Evolutionary conservation across 176 grass and related monocot species (phyloP), one percentile per base, ranked within the genome.

Genomic region (Oryza nivara): DNA sequence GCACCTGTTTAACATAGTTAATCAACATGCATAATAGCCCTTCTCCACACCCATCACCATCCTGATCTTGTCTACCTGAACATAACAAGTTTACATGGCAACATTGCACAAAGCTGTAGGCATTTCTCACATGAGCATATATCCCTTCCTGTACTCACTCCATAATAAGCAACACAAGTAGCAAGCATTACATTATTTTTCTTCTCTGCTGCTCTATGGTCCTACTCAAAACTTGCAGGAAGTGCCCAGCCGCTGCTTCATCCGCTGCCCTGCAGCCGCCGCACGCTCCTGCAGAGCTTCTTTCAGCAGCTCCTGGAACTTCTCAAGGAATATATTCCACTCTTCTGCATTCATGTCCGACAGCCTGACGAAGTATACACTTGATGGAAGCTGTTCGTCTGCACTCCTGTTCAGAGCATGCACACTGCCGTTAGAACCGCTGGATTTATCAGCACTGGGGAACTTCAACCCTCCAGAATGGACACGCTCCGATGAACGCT

Each of bases 141-240:
- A 65, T 77, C 73, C 61, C 66, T 25, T 74, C 65, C 3, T 76
- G 71, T 48, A 70, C 48, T 70, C 60, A 61, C 81, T 80, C 64
- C 73, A 78, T 49, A 86, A 78, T 49, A 86, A 58, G 79, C 84
- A 86, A 77, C 70, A 63, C 47, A 79, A 15, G 23, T 73, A 60
- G 56, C 49, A 81, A 13, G 56, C 49, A 76, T 6, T 56, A 70
- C 64, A 80, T 9, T 38, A 48, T 85, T 82, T 82, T 82, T 82
- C 74, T 73, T 70, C 56, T 23, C 45, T 60, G 16, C 30, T 81
- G 72, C 43, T 30, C 79, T 92, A 86, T 84, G 45, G 16, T 65
- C 73, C 87, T 91, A 89, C 73, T 89, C 87, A 94, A 85, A 94
- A 94, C 82, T 94, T 91, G 87, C 92, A 94, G 36, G 89, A 94